Evolutionary conservation across 305 asterid species (phyloP).

Genomic region (Plantago lanceolata): DNA sequence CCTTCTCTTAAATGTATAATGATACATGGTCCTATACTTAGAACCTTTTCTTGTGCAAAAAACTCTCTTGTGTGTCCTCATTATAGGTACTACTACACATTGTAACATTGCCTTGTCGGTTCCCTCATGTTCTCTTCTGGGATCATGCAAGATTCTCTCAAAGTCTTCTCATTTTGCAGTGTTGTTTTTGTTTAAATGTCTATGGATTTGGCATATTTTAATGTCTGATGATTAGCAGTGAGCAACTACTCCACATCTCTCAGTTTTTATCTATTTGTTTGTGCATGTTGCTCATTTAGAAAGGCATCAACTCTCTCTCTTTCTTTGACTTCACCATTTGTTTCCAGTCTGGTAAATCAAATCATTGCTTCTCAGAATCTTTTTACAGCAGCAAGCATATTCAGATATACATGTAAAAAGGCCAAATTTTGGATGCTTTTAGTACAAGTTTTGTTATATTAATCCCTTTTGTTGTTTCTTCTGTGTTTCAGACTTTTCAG

Average conservation of each 20-base stretch:
- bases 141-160: conserved; percentile 66
- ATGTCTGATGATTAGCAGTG: conserved; percentile 35
- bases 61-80: conserved; percentile 32
- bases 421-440: not conserved
- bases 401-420: not conserved
- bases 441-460: not conserved
- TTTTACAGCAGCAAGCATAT: not conserved
- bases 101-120: conserved; percentile 28
- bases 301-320: conserved; percentile 30
- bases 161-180: conserved; percentile 30
- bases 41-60: conserved; percentile 22
- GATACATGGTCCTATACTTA: conserved; percentile 23
- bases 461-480: conserved; percentile 13
- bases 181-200: conserved; percentile 12
- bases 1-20: conserved; percentile 21
- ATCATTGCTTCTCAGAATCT: conserved; percentile 13
- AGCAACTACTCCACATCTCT: conserved; percentile 49
- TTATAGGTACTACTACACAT: conserved; percentile 28
- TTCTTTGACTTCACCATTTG: conserved; percentile 20
- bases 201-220: conserved; percentile 27
- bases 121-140: conserved; percentile 40
- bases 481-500: conserved; percentile 43
- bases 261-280: conserved; percentile 19
- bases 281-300: conserved; percentile 33
- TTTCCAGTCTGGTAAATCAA: conserved; percentile 14